Conservation (phyloP, 805 yeast species). For the Cyberlindnera euphorbiiphila region DNA sequence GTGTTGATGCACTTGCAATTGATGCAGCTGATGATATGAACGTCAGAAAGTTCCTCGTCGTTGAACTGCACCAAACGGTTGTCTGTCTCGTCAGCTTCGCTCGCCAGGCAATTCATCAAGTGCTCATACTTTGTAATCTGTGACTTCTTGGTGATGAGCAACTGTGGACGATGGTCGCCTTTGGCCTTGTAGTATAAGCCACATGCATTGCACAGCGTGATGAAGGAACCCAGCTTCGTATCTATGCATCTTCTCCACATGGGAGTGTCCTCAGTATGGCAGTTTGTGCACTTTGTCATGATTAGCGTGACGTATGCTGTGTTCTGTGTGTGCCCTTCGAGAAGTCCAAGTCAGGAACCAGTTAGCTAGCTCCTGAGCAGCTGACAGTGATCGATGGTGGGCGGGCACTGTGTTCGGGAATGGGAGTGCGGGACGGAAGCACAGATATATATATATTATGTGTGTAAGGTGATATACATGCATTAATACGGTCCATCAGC, state of each 20-base stretch:
- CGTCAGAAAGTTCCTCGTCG: constrained; percentile 12
- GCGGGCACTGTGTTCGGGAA: too few species aligned
- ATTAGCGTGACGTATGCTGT: too few species aligned
- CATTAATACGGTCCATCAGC: too few species aligned
- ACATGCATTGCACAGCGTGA: constrained; percentile 78
- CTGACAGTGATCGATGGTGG: too few species aligned
- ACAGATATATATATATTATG: too few species aligned
- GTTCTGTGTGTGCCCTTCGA: too few species aligned
- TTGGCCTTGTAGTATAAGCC: constrained; percentile 73
- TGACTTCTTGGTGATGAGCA: constrained; percentile 40
- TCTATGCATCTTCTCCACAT: constrained; percentile 76
- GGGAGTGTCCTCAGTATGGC: constrained; percentile 80
- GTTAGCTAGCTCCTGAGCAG: too few species aligned
- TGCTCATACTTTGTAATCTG: constrained; percentile 16
- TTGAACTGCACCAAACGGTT: constrained; percentile 7
- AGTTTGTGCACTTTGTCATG: constrained; percentile 39
- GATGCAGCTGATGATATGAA: constrained; percentile 45
- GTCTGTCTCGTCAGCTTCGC: constrained; percentile 2
- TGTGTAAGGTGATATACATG: too few species aligned
- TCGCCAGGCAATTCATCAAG: constrained; percentile 10
- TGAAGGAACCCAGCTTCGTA: constrained; percentile 63
- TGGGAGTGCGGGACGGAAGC: too few species aligned
- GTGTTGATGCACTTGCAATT: constrained; percentile 89
- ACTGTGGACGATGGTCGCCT: constrained; percentile 69
- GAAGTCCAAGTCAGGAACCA: too few species aligned